These are phyloP conservation scores for Clavispora fructus DNA, from an alignment of 805 yeast species.

Conservation along the genomic window DNA sequence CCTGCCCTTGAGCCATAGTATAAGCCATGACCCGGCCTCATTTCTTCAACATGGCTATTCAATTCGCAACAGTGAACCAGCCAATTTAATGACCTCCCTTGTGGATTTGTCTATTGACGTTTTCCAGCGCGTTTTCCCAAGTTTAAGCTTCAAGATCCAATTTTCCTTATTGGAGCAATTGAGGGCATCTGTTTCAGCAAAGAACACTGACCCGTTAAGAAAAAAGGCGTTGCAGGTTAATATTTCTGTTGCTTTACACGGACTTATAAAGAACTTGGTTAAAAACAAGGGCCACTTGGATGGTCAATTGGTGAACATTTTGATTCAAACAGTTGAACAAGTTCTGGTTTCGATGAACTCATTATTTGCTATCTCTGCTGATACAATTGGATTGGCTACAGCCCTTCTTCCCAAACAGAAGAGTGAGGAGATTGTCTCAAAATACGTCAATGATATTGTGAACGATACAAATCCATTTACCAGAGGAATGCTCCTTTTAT, in stretches of 20 bases:
- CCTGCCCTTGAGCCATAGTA: slow-evolving; percentile 20
- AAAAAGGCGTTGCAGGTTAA: slow-evolving; percentile 54
- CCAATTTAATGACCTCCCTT: slow-evolving; percentile 31
- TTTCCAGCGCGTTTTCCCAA: slow-evolving; percentile 65
- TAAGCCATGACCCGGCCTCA: slow-evolving; percentile 30
- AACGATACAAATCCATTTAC: slow-evolving; percentile 58
- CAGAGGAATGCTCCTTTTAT: slow-evolving; percentile 39
- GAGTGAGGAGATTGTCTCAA: slow-evolving; percentile 22
- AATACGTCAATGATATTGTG: slow-evolving; percentile 55
- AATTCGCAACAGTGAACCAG: slow-evolving; percentile 3
- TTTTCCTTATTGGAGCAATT: slow-evolving; percentile 81
- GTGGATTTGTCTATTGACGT: slow-evolving; percentile 78
- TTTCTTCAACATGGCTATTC: slow-evolving; percentile 22
- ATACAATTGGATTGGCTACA: slow-evolving; percentile 50
- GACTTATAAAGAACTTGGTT: slow-evolving; percentile 27
- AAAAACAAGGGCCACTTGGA: slow-evolving; percentile 19
- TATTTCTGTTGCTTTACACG: slow-evolving; percentile 58
- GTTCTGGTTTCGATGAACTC: slow-evolving; percentile 36
- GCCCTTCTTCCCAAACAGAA: slow-evolving; percentile 15
- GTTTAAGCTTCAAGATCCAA: slow-evolving; percentile 72
- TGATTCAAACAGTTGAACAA: slow-evolving; percentile 47
- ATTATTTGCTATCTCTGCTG: slow-evolving; percentile 46
- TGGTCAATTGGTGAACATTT: slow-evolving; percentile 34
- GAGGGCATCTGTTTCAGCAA: slow-evolving; percentile 45
- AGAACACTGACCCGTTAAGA: slow-evolving; percentile 28